These are phyloP conservation scores for Coemansia erecta DNA, from an alignment of 192 early-diverging fungal genomes.

Conservation along the genomic window DNA sequence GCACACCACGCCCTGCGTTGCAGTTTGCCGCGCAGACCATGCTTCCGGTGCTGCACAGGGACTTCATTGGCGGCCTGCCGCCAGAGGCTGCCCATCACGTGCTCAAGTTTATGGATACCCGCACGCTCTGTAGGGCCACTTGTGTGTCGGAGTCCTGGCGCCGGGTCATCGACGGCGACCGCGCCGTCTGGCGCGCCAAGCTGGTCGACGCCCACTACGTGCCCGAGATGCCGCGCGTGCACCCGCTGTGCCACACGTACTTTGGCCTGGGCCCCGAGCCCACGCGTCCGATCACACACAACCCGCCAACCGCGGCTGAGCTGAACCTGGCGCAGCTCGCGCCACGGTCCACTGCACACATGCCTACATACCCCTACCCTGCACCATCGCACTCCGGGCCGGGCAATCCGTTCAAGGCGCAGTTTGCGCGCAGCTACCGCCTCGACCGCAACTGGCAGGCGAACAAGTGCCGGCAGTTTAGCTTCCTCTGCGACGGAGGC, in stretches of 20 bases:
- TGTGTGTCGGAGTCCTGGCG: constrained; percentile 82
- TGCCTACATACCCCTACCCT: constrained; percentile 5
- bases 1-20: constrained; percentile 75
- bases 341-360: constrained; percentile 10
- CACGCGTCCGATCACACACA: constrained; percentile 6
- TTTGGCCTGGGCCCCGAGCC: constrained; percentile 43
- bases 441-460: constrained; percentile 83
- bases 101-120: constrained; percentile 78
- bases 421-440: constrained; percentile 75
- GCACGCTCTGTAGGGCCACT: constrained; percentile 74
- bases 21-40: constrained; percentile 92
- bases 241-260: constrained; percentile 41
- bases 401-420: constrained; percentile 69
- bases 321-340: constrained; percentile 28
- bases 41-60: constrained; percentile 84
- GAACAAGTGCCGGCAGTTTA: constrained; percentile 69
- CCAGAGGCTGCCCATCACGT: constrained; percentile 72
- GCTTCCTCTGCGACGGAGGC: constrained; percentile 76
- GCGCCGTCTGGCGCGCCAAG: constrained; percentile 42
- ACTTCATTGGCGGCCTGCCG: constrained; percentile 80
- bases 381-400: background rate
- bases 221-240: constrained; percentile 19
- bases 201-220: constrained; percentile 41
- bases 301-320: constrained; percentile 22
- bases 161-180: constrained; percentile 69